A percentile compares a stretch with the other conserved stretches of the same genome.
phyloP scores from a whole-genome alignment of 169 alveolate genomes.

The Plasmodium sp. region DNA sequence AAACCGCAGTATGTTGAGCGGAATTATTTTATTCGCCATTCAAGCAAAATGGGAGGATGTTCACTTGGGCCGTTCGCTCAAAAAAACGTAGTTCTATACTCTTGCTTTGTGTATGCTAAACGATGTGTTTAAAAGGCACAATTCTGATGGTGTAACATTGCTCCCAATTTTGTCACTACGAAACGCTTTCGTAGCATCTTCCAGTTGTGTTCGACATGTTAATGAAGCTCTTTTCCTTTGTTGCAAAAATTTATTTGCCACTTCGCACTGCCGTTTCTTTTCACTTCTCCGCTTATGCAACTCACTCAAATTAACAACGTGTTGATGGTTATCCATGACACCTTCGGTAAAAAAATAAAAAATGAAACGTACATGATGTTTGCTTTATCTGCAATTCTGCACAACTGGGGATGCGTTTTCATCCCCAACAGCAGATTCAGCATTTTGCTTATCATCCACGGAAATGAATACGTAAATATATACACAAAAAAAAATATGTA shows the following conservation, averaged over 20 bases:
- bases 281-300: not conserved
- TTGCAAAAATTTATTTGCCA: not conserved
- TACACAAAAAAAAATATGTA: not conserved
- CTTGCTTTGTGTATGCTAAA: not conserved
- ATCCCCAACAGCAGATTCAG: not conserved
- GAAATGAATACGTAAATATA: not conserved
- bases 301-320: conserved; percentile 20
- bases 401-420: not conserved
- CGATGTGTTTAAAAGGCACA: not conserved
- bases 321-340: conserved; percentile 63
- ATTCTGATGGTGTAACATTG: not conserved
- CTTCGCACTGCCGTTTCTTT: not conserved
- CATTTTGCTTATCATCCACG: not conserved
- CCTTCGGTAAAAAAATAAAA: conserved; percentile 44
- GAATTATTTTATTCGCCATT: not conserved
- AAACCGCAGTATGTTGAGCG: not conserved
- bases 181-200: not conserved
- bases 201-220: not conserved
- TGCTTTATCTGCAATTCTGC: not conserved
- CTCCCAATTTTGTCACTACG: not conserved
- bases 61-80: not conserved
- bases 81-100: conserved; percentile 2
- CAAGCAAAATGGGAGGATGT: not conserved
- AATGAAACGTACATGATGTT: not conserved
- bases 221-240: not conserved